phyloP scores from a whole-genome alignment of 2,329 filamentous ascomycete genomes.

The Ascochyta koolunga region DNA sequence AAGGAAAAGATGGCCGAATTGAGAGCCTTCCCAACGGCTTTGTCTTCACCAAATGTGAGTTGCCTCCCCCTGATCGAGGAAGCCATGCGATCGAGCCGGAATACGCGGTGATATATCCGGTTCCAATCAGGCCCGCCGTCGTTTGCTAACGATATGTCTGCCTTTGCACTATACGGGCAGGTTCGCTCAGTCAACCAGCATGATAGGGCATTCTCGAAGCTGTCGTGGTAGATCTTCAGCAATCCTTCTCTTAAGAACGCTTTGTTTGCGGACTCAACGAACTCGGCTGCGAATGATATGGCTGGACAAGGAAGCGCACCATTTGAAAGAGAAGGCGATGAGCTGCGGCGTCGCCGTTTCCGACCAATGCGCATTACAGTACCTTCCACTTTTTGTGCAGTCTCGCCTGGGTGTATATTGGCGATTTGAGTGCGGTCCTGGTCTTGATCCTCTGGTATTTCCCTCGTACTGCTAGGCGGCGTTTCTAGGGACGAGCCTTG shows the following conservation, averaged over 20 bases:
- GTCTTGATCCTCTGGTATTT: conserved; percentile 6
- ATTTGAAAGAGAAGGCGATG: conserved; percentile 27
- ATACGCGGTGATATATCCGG: conserved; percentile 58
- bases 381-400: conserved; percentile 12
- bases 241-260: conserved; percentile 53
- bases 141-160: conserved; percentile 32
- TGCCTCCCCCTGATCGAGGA: conserved; percentile 50
- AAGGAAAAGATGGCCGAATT: conserved; percentile 60
- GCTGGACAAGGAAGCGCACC: conserved; percentile 26
- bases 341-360: conserved; percentile 36
- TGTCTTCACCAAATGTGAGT: conserved; percentile 52
- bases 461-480: conserved; percentile 26
- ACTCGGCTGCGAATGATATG: conserved; percentile 33
- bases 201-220: conserved; percentile 59
- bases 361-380: conserved; percentile 19
- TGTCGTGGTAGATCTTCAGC: conserved; percentile 61
- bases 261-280: conserved; percentile 45
- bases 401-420: background rate
- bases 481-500: conserved; percentile 36
- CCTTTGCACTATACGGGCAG: conserved; percentile 55
- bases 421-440: background rate
- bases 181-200: conserved; percentile 62
- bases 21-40: conserved; percentile 54
- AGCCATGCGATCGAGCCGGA: conserved; percentile 55
- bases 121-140: conserved; percentile 55